Percentiles rank a stretch among this genome's conserved stretches.
Conservation (phyloP, 441 rosid genomes). For the Sinapis alba region DNA sequence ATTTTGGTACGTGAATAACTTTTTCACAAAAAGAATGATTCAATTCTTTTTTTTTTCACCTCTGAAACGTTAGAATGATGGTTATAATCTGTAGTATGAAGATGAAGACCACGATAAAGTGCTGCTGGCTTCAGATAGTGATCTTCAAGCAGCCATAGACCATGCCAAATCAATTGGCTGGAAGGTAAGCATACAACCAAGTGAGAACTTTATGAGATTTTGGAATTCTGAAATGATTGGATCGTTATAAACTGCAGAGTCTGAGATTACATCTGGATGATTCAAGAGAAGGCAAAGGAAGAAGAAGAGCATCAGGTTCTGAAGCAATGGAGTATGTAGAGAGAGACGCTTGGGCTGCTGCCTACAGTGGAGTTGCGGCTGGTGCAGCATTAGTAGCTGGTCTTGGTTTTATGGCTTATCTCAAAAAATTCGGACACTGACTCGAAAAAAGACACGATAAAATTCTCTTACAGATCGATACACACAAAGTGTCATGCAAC, state of each 20-base stretch:
- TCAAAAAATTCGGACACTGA: slow-evolving; percentile 63
- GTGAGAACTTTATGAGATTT: background rate
- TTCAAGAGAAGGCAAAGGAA: slow-evolving; percentile 46
- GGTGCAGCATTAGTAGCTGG: slow-evolving; percentile 95
- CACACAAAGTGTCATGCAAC: slow-evolving; percentile 19
- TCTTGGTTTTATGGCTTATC: slow-evolving; percentile 74
- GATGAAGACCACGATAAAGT: slow-evolving; percentile 97
- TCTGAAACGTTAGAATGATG: slow-evolving; percentile 27
- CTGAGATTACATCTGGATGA: slow-evolving; percentile 86
- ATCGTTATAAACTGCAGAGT: slow-evolving; percentile 58
- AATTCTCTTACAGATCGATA: slow-evolving; percentile 6
- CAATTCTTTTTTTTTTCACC: background rate
- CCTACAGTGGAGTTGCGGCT: slow-evolving; percentile 86
- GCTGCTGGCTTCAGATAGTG: slow-evolving; percentile 81
- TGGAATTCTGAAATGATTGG: background rate
- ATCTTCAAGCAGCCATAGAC: slow-evolving; percentile 82
- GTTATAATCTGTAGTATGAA: slow-evolving; percentile 64
- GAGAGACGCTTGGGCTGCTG: slow-evolving; percentile 86
- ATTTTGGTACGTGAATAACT: slow-evolving; percentile 60
- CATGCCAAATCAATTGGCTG: slow-evolving; percentile 84
- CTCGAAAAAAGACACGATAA: background rate
- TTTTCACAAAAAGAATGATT: slow-evolving; percentile 1
- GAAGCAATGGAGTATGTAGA: slow-evolving; percentile 62
- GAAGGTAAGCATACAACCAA: slow-evolving; percentile 71
- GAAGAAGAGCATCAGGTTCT: slow-evolving; percentile 48